Percentiles rank a stretch among this genome's conserved stretches.
Evolutionary conservation across 441 rosid genomes (phyloP).

Genomic region (Croton laevigatus): DNA sequence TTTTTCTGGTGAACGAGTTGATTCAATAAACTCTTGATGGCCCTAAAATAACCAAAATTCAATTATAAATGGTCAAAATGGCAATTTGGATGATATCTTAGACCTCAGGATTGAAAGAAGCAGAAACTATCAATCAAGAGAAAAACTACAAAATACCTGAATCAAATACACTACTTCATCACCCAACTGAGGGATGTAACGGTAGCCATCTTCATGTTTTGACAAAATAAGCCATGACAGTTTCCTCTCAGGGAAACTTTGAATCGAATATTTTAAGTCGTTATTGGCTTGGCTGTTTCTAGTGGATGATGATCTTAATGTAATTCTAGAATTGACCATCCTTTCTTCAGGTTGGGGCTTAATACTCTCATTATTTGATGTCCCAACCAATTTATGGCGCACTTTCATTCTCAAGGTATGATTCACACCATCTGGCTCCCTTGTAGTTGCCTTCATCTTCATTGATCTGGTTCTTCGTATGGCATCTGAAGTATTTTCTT

Average conservation of each 20-base stretch:
- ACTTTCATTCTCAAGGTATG: constrained; percentile 33
- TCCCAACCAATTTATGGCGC: constrained; percentile 41
- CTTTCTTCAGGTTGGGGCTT: constrained; percentile 49
- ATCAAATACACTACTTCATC: constrained; percentile 87
- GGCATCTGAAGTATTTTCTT: constrained; percentile 41
- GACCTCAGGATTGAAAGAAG: constrained; percentile 6
- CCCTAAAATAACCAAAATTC: constrained; percentile 53
- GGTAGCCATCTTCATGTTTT: constrained; percentile 79
- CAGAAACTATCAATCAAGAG: constrained; percentile 15
- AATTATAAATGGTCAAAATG: constrained; percentile 21
- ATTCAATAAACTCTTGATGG: constrained; percentile 66
- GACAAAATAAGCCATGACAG: constrained; percentile 81
- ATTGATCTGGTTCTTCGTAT: constrained; percentile 64
- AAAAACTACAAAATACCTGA: constrained; percentile 49
- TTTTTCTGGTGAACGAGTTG: constrained; percentile 39
- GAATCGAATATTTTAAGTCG: constrained; percentile 33
- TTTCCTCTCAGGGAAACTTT: constrained; percentile 50
- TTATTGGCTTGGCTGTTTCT: constrained; percentile 67
- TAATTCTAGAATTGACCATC: constrained; percentile 48
- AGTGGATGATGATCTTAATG: constrained; percentile 62
- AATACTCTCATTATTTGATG: constrained; percentile 36
- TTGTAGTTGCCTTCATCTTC: constrained; percentile 54
- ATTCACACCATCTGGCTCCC: constrained; percentile 36
- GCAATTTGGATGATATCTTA: background rate
- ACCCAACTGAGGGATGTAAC: constrained; percentile 89